Evolutionary conservation across 2,329 filamentous ascomycete genomes (phyloP).

Genomic region (Fusarium siculi): DNA sequence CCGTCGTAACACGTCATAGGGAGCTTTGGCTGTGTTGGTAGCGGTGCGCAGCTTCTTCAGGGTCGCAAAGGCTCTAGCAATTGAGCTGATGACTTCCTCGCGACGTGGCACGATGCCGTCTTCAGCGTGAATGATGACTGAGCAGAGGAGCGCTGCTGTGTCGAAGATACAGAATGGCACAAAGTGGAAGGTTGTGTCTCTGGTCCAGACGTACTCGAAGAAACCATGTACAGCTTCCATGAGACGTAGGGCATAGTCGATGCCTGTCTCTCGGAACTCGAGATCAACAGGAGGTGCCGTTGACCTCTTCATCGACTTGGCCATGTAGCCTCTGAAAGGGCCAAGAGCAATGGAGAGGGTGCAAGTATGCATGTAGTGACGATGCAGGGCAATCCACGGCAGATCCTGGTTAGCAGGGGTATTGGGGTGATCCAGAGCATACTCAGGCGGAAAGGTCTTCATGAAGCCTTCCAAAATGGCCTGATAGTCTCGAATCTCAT

Average conservation of each 20-base stretch:
- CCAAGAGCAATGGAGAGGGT: conserved; percentile 15
- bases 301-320: conserved; percentile 2
- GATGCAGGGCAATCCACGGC: conserved; percentile 19
- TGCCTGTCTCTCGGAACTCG: conserved; percentile 8
- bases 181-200: conserved; percentile 22
- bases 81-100: neutral
- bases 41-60: conserved; percentile 25
- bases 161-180: conserved; percentile 25
- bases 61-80: conserved; percentile 2
- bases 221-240: conserved; percentile 11
- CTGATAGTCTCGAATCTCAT: conserved; percentile 13
- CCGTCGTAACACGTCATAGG: conserved; percentile 20
- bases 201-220: conserved; percentile 27
- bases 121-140: conserved; percentile 14
- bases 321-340: conserved; percentile 18
- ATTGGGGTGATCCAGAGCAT: conserved; percentile 18
- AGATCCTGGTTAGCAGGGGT: neutral
- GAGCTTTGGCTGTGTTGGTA: conserved; percentile 20
- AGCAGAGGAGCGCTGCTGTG: conserved; percentile 12
- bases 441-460: conserved; percentile 13
- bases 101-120: conserved; percentile 1
- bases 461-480: conserved; percentile 10
- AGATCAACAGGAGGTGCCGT: neutral
- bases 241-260: conserved; percentile 12
- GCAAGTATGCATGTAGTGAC: conserved; percentile 25